Evolutionary conservation across 495 filamentous ascomycete species (phyloP).

Genomic region (Neurospora sp.): DNA sequence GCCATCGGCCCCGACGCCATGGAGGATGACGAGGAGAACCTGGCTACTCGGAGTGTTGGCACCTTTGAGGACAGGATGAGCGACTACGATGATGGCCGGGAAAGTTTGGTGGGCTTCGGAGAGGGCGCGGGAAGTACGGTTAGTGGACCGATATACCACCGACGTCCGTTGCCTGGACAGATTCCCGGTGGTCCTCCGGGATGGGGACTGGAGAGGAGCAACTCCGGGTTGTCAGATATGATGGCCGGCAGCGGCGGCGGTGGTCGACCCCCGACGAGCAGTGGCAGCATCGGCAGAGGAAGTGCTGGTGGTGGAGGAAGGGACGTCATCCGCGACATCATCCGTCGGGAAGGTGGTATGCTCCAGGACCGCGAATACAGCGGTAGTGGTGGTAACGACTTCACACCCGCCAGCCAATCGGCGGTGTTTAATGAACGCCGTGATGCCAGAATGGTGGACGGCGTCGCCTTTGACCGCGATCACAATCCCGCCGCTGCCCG

Average conservation of each 20-base stretch:
- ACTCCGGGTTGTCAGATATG: constrained; percentile 32
- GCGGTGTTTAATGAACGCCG: constrained; percentile 25
- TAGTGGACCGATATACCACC: constrained; percentile 57
- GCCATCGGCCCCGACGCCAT: constrained; percentile 25
- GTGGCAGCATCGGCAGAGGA: not conserved
- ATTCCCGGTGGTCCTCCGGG: not conserved
- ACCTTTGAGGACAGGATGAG: constrained; percentile 63
- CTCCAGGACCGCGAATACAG: constrained; percentile 5
- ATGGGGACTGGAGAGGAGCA: constrained; percentile 32
- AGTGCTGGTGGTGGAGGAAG: not conserved
- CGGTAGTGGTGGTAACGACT: constrained; percentile 17
- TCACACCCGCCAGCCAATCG: constrained; percentile 28
- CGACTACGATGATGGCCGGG: constrained; percentile 49
- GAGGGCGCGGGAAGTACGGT: constrained; percentile 77
- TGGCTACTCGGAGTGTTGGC: constrained; percentile 44
- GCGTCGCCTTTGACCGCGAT: constrained; percentile 28
- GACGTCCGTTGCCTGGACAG: constrained; percentile 23
- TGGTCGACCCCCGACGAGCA: not conserved
- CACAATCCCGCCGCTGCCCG: constrained; percentile 2
- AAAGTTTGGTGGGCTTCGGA: constrained; percentile 73
- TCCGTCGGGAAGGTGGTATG: not conserved
- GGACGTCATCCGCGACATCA: not conserved
- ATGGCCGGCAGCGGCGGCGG: constrained; percentile 1
- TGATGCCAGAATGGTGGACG: constrained; percentile 36
- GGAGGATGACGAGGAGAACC: constrained; percentile 20